Percentiles rank a stretch among this genome's conserved stretches.
Evolutionary conservation across 306 rosid species (phyloP).

Genomic region (Vachellia collinsii): DNA sequence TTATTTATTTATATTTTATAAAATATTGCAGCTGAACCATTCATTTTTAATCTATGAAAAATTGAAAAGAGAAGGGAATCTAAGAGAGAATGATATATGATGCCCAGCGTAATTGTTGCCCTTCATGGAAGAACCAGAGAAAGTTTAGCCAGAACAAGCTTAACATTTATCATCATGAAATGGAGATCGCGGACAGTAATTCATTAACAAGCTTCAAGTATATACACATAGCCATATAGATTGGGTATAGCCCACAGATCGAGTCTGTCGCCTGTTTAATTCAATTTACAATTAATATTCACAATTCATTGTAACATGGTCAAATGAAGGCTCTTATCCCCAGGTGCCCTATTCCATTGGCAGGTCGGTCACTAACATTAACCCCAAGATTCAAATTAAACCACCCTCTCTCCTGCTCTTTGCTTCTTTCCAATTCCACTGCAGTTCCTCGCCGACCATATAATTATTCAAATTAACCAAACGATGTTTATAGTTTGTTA

Average conservation of each 20-base stretch:
- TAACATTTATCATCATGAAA: background rate
- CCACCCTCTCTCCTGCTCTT: background rate
- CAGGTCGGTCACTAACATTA: background rate
- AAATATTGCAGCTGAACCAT: too few relatives aligned
- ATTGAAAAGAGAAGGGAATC: too few relatives aligned
- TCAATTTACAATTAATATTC: background rate
- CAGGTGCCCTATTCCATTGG: background rate
- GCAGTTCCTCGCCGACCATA: background rate
- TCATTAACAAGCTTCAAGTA: too few relatives aligned
- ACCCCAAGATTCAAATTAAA: background rate
- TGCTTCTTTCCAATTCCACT: background rate
- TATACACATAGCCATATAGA: too few relatives aligned
- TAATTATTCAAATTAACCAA: background rate
- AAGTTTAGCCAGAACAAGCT: too few relatives aligned
- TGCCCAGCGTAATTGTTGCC: too few relatives aligned
- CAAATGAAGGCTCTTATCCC: conserved; percentile 19
- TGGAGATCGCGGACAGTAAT: background rate
- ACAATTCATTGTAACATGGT: background rate
- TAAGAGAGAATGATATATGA: too few relatives aligned
- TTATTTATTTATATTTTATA: too few relatives aligned
- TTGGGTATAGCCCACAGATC: background rate
- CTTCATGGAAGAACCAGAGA: background rate
- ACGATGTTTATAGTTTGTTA: too few relatives aligned
- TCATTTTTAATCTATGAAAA: too few relatives aligned
- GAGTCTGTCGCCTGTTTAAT: background rate